These are phyloP conservation scores for Zasmidium citrigriseum DNA, from an alignment of 2,329 filamentous ascomycete species.

Conservation along the genomic window DNA sequence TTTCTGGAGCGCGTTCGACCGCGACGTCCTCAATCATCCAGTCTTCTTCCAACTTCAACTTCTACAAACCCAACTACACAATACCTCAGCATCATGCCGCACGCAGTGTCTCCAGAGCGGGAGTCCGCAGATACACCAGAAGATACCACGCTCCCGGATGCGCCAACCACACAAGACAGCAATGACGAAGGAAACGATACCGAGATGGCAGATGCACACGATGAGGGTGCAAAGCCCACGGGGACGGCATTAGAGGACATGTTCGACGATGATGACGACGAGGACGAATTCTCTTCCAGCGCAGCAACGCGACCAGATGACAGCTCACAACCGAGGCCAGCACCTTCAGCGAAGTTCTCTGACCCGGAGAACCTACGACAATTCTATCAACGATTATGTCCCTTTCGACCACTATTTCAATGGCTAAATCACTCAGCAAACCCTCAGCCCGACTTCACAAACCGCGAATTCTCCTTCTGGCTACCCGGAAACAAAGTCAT, in stretches of 20 bases:
- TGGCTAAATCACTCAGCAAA: slow-evolving; percentile 94
- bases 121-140: slow-evolving; percentile 31
- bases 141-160: slow-evolving; percentile 37
- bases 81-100: slow-evolving; percentile 42
- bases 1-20: not conserved
- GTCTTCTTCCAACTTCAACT: not conserved
- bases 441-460: slow-evolving; percentile 82
- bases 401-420: slow-evolving; percentile 91
- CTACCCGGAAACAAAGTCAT: slow-evolving; percentile 90
- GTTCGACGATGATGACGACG: slow-evolving; percentile 59
- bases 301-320: slow-evolving; percentile 49
- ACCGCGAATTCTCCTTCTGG: slow-evolving; percentile 95
- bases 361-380: slow-evolving; percentile 86
- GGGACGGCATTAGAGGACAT: slow-evolving; percentile 53
- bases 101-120: slow-evolving; percentile 42
- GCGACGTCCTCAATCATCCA: not conserved
- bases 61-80: not conserved
- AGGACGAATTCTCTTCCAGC: slow-evolving; percentile 59
- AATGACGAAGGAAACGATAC: slow-evolving; percentile 21
- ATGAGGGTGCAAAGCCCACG: slow-evolving; percentile 12
- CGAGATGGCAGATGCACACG: slow-evolving; percentile 18
- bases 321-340: slow-evolving; percentile 37
- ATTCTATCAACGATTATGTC: slow-evolving; percentile 95
- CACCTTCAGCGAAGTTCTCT: slow-evolving; percentile 44
- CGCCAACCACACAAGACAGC: slow-evolving; percentile 20